Base-by-base conservation (phyloP, 73 alveolate genomes). In the Blepharisma stoltei region DNA sequence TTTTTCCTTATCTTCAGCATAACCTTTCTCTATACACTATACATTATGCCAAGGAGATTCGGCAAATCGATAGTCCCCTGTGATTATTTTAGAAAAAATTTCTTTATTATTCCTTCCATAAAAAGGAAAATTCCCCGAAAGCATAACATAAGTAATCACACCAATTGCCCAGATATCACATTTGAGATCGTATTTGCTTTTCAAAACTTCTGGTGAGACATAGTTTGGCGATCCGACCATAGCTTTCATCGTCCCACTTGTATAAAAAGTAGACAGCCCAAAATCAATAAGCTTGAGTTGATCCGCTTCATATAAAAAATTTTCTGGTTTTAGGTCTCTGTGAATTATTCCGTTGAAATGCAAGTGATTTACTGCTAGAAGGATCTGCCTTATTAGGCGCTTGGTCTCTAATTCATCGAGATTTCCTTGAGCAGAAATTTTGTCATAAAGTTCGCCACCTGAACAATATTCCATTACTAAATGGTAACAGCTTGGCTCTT, bases 381-480 rank as follows among this genome's bases (percentile, higher is more conserved):
- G 73, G 46, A 60, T 60, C 5, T 60, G 14, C 73, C 23, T 60
- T n/a, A 60, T 25, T 11, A 60, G 73, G 23, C 18, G 4, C 46
- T 60, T 60, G 5, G 48, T 60, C 23, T 60, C 48, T n/a, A 11
- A 8, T 60, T 60, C 73, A 2, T n/a, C 14, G 3, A 60, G 46
- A 18, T 25, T n/a, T 60, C 23, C 18, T 18, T 60, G 37, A 9
- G 38, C n/a, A 25, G 14, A 14, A 14, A 60, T 25, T 38, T 60
- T 60, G 11, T 60, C 73, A 25, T 14, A 60, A 60, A 60, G 73
- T 48, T 68, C 81, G 8, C 93, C 93, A 54, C 80, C 80, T 76
- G 79, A 85, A 5, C 85, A 84, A 54, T 68, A 86, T 73, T 86
- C 93, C 93, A 86, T 81, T 66, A 83, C 89, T 23, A 86, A 68